Percentiles rank a stretch among this genome's conserved stretches.
Evolutionary conservation across 345 rosid species (phyloP).

Genomic region (Abelmoschus esculentus): DNA sequence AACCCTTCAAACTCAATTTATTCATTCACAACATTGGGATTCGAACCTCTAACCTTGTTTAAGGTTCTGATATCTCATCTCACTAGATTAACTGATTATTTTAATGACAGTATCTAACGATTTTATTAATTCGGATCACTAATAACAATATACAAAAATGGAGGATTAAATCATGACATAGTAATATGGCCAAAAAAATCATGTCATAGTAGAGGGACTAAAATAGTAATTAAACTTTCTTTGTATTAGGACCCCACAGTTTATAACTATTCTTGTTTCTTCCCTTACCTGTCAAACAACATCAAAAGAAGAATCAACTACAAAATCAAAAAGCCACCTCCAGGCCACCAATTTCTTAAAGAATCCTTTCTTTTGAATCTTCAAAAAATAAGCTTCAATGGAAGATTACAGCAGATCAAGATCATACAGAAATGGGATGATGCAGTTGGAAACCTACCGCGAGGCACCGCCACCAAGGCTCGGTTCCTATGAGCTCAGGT

Average conservation of each 20-base stretch:
- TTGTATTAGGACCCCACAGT: background rate
- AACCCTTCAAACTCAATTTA: too few species aligned
- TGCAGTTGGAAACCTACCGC: constrained; percentile 56
- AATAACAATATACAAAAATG: too few species aligned
- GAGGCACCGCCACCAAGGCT: constrained; percentile 31
- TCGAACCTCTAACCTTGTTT: too few species aligned
- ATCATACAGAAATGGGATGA: constrained; percentile 37
- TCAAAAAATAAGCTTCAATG: constrained; percentile 31
- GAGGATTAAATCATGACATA: too few species aligned
- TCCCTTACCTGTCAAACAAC: constrained; percentile 6
- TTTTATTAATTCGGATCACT: too few species aligned
- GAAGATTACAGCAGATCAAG: constrained; percentile 55
- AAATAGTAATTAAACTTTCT: background rate
- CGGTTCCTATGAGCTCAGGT: constrained; percentile 41
- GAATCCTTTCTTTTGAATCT: background rate
- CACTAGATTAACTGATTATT: too few species aligned
- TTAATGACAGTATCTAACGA: too few species aligned
- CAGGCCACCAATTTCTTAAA: background rate
- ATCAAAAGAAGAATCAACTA: constrained; percentile 10
- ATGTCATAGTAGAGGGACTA: too few species aligned
- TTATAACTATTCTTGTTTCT: background rate
- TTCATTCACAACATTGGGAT: too few species aligned
- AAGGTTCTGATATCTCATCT: too few species aligned
- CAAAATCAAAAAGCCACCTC: background rate
- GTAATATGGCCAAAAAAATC: too few species aligned